Evolutionary conservation across 2,329 filamentous ascomycete species (phyloP), one percentile per base, ranked within the genome.

Genomic region (Ambrosiella beaveri): DNA sequence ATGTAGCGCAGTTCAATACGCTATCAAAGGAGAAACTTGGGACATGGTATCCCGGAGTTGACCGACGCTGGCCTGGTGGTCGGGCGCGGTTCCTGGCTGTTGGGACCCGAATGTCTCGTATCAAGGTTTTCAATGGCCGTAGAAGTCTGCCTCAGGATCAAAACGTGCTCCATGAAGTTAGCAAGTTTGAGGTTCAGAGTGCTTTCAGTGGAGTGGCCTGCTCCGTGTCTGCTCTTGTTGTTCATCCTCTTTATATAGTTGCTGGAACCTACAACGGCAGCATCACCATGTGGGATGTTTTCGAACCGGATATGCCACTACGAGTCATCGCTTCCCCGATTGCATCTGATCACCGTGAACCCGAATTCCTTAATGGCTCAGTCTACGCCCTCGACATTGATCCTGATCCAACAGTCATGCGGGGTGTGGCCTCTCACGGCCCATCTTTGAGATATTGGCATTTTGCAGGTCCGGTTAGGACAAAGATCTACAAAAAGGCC

Each of bases 261-360:
- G 88, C 95, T 67, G 93, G 93, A 54, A 93, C 93, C 35, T 95
- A 86, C 63, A 93, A 98, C 70, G 91, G 93, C 0, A 78, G 97
- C 2, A 91, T 95, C 3, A 93, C 97, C 68, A 87, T 89, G 5
- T 98, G 93, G 93, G 93, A 98, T 71, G 87, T 86, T n/a, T 74
- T 98, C 52, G 88, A 84, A 0, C 97, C 91, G 1, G 85, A 78
- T 0, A 70, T 77, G 15, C 81, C 84, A 17, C 88, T 93, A 0
- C 78, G 97, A 56, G 82, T 89, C 44, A 97, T 89, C 0, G 75
- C 98, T 57, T 90, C 95, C 66, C 88, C 88, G 82, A 86, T 12
- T 89, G 91, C 63, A 86, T 86, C 78, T 74, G 65, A 82, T 1
- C 73, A 84, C 1, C 75, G 27, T 27, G 27, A 81, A 7, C 81